Evolutionary conservation across 2,329 filamentous ascomycete species (phyloP).

Genomic region (Lasiodiplodia sp.): DNA sequence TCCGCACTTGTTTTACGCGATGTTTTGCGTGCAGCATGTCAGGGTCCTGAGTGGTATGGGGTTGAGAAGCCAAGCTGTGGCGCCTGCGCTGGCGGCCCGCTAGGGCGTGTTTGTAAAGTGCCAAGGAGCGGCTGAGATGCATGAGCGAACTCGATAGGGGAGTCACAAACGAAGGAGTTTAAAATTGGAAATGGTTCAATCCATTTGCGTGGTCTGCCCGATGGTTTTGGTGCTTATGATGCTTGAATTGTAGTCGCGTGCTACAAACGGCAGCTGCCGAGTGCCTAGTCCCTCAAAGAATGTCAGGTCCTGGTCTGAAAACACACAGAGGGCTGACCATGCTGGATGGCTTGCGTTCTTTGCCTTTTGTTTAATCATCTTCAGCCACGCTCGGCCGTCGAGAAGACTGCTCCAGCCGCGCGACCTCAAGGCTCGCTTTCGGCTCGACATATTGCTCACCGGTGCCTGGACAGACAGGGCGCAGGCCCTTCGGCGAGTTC

Average conservation of each 20-base stretch:
- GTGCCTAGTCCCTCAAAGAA: background rate
- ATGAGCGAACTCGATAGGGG: constrained; percentile 1
- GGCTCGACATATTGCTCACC: constrained; percentile 6
- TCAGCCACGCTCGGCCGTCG: background rate
- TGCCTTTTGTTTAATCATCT: background rate
- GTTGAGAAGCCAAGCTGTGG: constrained; percentile 9
- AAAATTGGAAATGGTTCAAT: constrained; percentile 2
- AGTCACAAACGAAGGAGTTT: constrained; percentile 7
- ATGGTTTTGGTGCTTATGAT: background rate
- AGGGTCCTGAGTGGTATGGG: constrained; percentile 10
- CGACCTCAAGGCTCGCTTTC: constrained; percentile 1
- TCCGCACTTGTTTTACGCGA: constrained; percentile 6
- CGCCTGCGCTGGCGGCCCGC: constrained; percentile 12
- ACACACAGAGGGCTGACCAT: background rate
- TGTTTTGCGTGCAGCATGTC: background rate
- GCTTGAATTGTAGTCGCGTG: background rate
- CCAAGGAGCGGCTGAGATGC: constrained; percentile 25
- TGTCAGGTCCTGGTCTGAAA: background rate
- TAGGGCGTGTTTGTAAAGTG: constrained; percentile 13
- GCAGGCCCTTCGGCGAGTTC: constrained; percentile 1
- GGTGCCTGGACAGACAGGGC: constrained; percentile 4
- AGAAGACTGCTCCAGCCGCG: background rate
- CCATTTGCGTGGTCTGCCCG: background rate
- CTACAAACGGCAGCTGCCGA: background rate
- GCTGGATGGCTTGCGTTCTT: background rate